phyloP scores from a whole-genome alignment of 169 alveolate species.

The Eimeria maxima region DNA sequence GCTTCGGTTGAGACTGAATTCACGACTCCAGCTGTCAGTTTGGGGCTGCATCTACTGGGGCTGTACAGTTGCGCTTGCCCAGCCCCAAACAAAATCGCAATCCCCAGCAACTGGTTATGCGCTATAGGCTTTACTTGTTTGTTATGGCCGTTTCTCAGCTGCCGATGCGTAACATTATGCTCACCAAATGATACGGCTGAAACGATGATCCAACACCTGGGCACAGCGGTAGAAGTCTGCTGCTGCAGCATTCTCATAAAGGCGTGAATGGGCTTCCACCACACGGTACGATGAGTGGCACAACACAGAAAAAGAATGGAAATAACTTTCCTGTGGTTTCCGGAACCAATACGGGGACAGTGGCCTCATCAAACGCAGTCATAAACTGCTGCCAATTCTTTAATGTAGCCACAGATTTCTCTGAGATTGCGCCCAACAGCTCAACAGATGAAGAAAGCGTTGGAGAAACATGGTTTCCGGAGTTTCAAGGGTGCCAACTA shows the following conservation, averaged over 20 bases:
- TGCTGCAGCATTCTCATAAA: not conserved
- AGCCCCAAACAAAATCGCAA: not conserved
- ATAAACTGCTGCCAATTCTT: not conserved
- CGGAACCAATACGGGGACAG: not conserved
- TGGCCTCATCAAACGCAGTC: not conserved
- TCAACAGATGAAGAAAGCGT: no score
- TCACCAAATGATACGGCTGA: not conserved
- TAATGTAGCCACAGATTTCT: not conserved
- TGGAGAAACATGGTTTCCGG: not conserved
- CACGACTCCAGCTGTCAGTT: not conserved
- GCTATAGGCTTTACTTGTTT: not conserved
- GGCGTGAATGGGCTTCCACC: not conserved
- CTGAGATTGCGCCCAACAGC: not conserved
- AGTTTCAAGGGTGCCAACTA: not conserved
- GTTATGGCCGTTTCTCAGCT: not conserved
- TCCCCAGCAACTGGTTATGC: not conserved
- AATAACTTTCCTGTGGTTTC: not conserved
- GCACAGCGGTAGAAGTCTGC: not conserved
- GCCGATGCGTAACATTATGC: not conserved
- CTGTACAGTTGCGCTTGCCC: not conserved
- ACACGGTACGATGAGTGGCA: not conserved
- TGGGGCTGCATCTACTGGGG: slow-evolving; percentile 66
- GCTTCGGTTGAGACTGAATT: not conserved
- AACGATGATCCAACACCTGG: not conserved
- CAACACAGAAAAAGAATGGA: not conserved